phyloP scores from a whole-genome alignment of 2,329 filamentous ascomycete species.

The Ilyonectria destructans region DNA sequence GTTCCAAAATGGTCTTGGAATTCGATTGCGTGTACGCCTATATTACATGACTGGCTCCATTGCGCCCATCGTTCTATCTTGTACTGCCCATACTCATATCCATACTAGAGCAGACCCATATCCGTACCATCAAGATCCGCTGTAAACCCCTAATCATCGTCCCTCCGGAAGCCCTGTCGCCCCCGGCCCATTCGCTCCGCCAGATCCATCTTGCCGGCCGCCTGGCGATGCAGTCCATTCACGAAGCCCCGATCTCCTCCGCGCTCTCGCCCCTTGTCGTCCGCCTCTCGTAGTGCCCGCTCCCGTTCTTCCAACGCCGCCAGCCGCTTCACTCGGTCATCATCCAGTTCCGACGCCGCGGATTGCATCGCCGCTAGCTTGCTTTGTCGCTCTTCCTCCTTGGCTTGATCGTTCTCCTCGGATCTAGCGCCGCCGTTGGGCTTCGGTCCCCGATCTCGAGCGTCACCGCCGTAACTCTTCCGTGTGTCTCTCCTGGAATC shows the following conservation, averaged over 20 bases:
- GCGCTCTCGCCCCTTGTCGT: conserved; percentile 76
- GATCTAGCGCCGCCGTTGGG: conserved; percentile 39
- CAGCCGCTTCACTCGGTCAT: conserved; percentile 79
- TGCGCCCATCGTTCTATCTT: too few species aligned
- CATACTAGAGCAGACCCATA: background rate
- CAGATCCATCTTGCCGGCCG: conserved; percentile 67
- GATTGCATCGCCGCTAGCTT: conserved; percentile 83
- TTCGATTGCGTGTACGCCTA: too few species aligned
- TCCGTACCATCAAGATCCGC: background rate
- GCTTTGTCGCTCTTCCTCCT: conserved; percentile 73
- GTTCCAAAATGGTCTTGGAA: too few species aligned
- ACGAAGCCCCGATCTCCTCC: conserved; percentile 78
- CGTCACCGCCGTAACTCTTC: conserved; percentile 40
- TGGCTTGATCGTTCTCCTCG: conserved; percentile 48
- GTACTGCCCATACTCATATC: background rate
- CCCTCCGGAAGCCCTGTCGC: conserved; percentile 62
- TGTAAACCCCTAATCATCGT: conserved; percentile 58
- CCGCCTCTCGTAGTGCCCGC: conserved; percentile 74
- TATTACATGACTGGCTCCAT: too few species aligned
- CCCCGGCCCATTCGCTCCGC: conserved; percentile 68
- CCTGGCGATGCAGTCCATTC: conserved; percentile 74
- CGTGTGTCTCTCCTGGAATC: conserved; percentile 29
- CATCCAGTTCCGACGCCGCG: conserved; percentile 79
- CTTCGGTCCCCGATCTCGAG: conserved; percentile 44
- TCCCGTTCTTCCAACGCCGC: conserved; percentile 78